Conservation (phyloP, 306 rosid genomes). For the Pterocarpus santalinus region DNA sequence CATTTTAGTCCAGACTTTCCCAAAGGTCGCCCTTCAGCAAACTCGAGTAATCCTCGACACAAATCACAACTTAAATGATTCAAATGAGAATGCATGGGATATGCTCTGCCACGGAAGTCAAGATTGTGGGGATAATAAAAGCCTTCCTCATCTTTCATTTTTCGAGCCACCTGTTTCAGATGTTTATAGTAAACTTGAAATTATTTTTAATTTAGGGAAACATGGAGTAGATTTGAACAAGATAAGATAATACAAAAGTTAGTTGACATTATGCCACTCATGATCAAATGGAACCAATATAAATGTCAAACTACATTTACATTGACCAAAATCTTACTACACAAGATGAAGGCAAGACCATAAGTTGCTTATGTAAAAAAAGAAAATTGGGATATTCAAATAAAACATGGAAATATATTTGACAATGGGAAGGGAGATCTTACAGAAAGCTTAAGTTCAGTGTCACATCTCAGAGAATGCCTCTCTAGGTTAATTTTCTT, state of each 20-base stretch:
- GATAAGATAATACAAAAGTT: background rate
- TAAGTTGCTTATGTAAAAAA: background rate
- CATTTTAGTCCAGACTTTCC: slow-evolving; percentile 77
- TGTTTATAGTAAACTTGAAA: slow-evolving; percentile 14
- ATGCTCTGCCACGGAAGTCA: slow-evolving; percentile 89
- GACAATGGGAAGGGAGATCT: slow-evolving; percentile 49
- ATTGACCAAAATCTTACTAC: background rate
- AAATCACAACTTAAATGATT: slow-evolving; percentile 89
- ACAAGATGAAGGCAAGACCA: slow-evolving; percentile 26
- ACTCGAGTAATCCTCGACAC: slow-evolving; percentile 85
- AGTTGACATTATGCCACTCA: slow-evolving; percentile 12
- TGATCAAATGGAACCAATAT: background rate
- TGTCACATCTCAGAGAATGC: slow-evolving; percentile 83
- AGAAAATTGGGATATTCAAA: slow-evolving; percentile 11
- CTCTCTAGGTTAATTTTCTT: slow-evolving; percentile 80
- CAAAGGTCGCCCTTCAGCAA: slow-evolving; percentile 79
- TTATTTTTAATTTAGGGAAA: slow-evolving; percentile 34
- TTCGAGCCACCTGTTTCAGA: slow-evolving; percentile 75
- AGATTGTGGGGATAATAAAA: slow-evolving; percentile 89
- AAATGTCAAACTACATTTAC: background rate
- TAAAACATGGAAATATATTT: background rate
- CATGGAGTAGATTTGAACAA: slow-evolving; percentile 20
- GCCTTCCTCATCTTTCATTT: slow-evolving; percentile 81
- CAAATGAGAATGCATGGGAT: slow-evolving; percentile 89
- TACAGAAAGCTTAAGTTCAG: slow-evolving; percentile 87